Percentiles rank a stretch among this genome's conserved stretches.
phyloP scores from a whole-genome alignment of 176 grass and related monocot species.

The Cenchrus fungigraminus region DNA sequence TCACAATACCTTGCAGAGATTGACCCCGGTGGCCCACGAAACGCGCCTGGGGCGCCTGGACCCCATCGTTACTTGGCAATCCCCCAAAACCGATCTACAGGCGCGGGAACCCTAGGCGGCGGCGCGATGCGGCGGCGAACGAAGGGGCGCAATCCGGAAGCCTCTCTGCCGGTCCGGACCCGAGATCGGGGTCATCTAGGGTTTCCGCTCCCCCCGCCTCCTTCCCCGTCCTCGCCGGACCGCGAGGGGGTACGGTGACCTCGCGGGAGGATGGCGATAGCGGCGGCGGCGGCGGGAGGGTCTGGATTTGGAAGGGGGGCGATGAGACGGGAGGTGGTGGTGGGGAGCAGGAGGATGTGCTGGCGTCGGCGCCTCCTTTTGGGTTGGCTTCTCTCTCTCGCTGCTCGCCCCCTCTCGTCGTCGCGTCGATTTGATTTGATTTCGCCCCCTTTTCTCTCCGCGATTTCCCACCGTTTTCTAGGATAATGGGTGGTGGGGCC shows the following conservation, averaged over 20 bases:
- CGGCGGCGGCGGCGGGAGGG: neutral
- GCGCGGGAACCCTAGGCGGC: conserved; percentile 42
- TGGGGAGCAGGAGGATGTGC: conserved; percentile 26
- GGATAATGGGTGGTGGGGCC: neutral
- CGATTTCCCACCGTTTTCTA: conserved; percentile 33
- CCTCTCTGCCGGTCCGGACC: neutral
- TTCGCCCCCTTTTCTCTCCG: neutral
- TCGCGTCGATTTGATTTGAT: conserved; percentile 6
- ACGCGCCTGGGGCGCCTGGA: conserved; percentile 70
- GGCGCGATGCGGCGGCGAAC: neutral
- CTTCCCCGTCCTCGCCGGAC: neutral
- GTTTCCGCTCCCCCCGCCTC: neutral
- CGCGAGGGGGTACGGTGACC: neutral
- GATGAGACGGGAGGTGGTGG: conserved; percentile 22
- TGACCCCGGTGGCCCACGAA: conserved; percentile 75
- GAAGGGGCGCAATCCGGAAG: neutral
- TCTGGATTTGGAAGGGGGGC: neutral
- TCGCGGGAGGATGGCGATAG: neutral
- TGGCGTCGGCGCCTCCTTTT: conserved; percentile 38
- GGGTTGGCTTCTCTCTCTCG: neutral
- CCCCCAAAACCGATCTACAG: conserved; percentile 53
- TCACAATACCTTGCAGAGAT: conserved; percentile 88
- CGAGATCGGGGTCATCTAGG: conserved; percentile 17
- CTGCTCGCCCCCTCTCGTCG: neutral
- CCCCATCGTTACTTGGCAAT: conserved; percentile 44